Percentiles rank a stretch among this genome's conserved stretches.
These are phyloP conservation scores for Leccinum pseudoinsigne DNA, from an alignment of 1,284 basidiomycete species.

Conservation along the genomic window DNA sequence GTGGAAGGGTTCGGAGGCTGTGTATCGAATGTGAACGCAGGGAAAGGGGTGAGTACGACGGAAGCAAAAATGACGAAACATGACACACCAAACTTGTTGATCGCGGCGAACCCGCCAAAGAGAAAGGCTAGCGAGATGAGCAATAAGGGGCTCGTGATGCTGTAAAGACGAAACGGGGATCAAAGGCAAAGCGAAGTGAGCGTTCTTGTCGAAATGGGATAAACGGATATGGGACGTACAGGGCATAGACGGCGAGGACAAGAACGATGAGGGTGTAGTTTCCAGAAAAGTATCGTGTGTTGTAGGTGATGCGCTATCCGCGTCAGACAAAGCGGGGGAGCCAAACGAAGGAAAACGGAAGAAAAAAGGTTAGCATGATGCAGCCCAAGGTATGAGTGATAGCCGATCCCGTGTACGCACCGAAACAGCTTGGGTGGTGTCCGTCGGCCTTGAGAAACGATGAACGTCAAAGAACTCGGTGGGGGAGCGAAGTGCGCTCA, in stretches of 20 bases:
- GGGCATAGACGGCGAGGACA: conserved; percentile 84
- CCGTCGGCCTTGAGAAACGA: conserved; percentile 80
- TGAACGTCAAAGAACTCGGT: conserved; percentile 90
- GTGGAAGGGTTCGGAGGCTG: conserved; percentile 78
- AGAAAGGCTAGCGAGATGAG: conserved; percentile 88
- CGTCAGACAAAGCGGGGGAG: not conserved
- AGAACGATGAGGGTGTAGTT: conserved; percentile 89
- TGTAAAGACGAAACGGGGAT: conserved; percentile 15
- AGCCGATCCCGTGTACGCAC: conserved; percentile 40
- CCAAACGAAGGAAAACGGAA: not conserved
- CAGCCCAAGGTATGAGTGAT: not conserved
- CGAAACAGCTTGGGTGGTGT: conserved; percentile 68
- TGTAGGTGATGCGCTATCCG: conserved; percentile 84
- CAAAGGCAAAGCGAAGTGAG: not conserved
- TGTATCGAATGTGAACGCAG: not conserved
- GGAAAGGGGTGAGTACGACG: conserved; percentile 7
- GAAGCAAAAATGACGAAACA: not conserved
- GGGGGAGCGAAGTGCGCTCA: conserved; percentile 80
- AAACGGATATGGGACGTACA: conserved; percentile 52
- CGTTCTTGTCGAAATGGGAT: not conserved
- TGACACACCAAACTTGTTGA: conserved; percentile 87
- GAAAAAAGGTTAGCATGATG: not conserved
- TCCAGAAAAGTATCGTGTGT: conserved; percentile 91
- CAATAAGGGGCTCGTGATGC: conserved; percentile 78
- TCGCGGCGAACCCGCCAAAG: conserved; percentile 87